Conservation (phyloP, 805 yeast species). For the Yamadazyma ubonensis region DNA sequence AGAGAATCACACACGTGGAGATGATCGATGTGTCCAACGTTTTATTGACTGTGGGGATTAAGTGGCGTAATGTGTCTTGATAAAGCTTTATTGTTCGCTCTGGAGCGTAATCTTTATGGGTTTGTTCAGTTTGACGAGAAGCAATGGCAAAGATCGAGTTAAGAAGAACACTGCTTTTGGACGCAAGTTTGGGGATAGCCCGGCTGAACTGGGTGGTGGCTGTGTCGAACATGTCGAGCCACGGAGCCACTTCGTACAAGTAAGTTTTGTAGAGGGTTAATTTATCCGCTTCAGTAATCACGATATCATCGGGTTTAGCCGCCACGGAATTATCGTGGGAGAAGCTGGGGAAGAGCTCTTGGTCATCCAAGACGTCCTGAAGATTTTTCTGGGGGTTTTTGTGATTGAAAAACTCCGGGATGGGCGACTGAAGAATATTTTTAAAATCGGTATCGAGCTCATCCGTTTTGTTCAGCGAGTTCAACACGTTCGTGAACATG, state of each 20-base stretch:
- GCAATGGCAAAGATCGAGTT: constrained; percentile 33
- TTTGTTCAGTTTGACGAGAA: constrained; percentile 31
- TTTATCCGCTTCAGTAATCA: constrained; percentile 19
- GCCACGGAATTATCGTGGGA: neutral
- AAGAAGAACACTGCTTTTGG: constrained; percentile 16
- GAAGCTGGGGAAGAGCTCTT: constrained; percentile 17
- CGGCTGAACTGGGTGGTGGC: constrained; percentile 32
- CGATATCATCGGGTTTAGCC: neutral
- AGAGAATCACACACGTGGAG: constrained; percentile 39
- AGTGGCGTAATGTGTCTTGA: constrained; percentile 30
- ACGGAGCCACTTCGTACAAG: constrained; percentile 37
- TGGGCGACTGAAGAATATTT: constrained; percentile 14
- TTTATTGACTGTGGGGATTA: constrained; percentile 33
- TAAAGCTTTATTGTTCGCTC: constrained; percentile 28
- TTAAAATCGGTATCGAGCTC: constrained; percentile 13
- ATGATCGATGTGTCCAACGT: constrained; percentile 26
- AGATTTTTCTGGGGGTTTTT: constrained; percentile 5
- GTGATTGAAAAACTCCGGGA: constrained; percentile 10
- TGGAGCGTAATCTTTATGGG: constrained; percentile 21
- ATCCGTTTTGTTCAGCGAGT: constrained; percentile 6
- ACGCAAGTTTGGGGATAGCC: constrained; percentile 13
- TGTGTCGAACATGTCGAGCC: constrained; percentile 40
- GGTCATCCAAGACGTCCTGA: constrained; percentile 17
- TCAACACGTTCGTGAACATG: constrained; percentile 35
- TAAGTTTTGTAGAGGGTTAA: constrained; percentile 30